These are phyloP conservation scores for Naganishia onofrii DNA, from an alignment of 768 basidiomycete species.

Conservation along the genomic window DNA sequence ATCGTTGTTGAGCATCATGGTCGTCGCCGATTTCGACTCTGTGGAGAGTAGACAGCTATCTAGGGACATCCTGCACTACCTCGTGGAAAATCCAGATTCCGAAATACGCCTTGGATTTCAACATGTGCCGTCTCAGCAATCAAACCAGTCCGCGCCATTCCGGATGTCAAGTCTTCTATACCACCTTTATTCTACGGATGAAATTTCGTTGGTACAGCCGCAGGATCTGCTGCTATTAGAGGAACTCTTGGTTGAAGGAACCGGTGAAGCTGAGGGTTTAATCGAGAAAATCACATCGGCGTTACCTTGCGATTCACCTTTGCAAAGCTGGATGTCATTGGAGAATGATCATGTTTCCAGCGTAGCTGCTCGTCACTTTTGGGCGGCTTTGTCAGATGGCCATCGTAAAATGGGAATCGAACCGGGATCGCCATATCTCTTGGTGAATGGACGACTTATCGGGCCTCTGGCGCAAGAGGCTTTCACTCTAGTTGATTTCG, in stretches of 20 bases:
- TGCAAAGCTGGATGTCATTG: background rate
- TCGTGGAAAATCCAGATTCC: conserved; percentile 33
- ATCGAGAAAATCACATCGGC: background rate
- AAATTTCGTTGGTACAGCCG: conserved; percentile 34
- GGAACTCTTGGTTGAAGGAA: conserved; percentile 28
- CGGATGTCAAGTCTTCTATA: conserved; percentile 46
- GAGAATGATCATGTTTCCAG: conserved; percentile 6
- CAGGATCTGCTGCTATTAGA: conserved; percentile 40
- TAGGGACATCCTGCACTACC: background rate
- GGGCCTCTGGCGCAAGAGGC: conserved; percentile 65
- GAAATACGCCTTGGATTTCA: conserved; percentile 66
- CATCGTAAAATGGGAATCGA: conserved; percentile 58
- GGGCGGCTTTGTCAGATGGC: conserved; percentile 48
- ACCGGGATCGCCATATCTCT: conserved; percentile 61
- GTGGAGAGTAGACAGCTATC: conserved; percentile 59
- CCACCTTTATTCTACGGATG: conserved; percentile 36
- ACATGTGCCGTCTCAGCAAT: conserved; percentile 63
- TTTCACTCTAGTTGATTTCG: conserved; percentile 71
- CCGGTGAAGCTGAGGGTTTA: background rate
- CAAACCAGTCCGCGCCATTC: conserved; percentile 55
- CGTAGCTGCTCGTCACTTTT: conserved; percentile 42
- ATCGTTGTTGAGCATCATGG: conserved; percentile 54
- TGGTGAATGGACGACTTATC: conserved; percentile 83
- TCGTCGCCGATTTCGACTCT: conserved; percentile 76
- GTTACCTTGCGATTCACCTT: background rate